Evolutionary conservation across 768 basidiomycete species (phyloP).

Genomic region (Russula sp.): DNA sequence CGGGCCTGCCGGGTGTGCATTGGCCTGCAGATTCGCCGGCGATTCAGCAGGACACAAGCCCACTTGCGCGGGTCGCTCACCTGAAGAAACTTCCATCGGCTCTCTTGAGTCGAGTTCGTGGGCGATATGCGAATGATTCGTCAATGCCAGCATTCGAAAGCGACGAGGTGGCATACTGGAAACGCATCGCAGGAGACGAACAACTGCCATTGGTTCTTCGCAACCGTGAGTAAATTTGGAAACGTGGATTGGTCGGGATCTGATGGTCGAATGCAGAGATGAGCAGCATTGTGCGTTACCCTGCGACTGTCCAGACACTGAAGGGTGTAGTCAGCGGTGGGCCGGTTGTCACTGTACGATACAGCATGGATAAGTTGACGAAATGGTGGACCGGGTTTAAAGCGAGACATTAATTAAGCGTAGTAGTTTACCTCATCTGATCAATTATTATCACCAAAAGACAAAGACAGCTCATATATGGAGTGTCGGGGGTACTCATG

Average conservation of each 20-base stretch:
- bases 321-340: constrained; percentile 89
- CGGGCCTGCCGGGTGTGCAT: constrained; percentile 75
- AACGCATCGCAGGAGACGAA: constrained; percentile 63
- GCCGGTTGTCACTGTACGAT: constrained; percentile 70
- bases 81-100: constrained; percentile 74
- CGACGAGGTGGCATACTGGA: constrained; percentile 77
- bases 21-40: constrained; percentile 53
- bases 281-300: constrained; percentile 70
- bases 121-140: constrained; percentile 43
- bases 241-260: not conserved
- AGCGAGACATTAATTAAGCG: not conserved
- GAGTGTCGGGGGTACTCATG: constrained; percentile 12
- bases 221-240: constrained; percentile 42
- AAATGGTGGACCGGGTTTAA: constrained; percentile 67
- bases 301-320: constrained; percentile 78
- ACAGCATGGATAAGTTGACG: constrained; percentile 68
- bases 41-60: constrained; percentile 72
- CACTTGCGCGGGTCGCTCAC: constrained; percentile 68
- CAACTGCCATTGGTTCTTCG: constrained; percentile 51
- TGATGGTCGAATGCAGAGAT: constrained; percentile 54
- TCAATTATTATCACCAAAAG: constrained; percentile 10
- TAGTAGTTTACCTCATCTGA: not conserved
- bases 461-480: no score
- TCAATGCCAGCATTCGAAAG: constrained; percentile 46
- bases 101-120: constrained; percentile 56